Percentiles rank a stretch among this genome's conserved stretches.
These are phyloP conservation scores for Vigna unguiculata DNA, from an alignment of 306 rosid genomes.

Conservation along the genomic window DNA sequence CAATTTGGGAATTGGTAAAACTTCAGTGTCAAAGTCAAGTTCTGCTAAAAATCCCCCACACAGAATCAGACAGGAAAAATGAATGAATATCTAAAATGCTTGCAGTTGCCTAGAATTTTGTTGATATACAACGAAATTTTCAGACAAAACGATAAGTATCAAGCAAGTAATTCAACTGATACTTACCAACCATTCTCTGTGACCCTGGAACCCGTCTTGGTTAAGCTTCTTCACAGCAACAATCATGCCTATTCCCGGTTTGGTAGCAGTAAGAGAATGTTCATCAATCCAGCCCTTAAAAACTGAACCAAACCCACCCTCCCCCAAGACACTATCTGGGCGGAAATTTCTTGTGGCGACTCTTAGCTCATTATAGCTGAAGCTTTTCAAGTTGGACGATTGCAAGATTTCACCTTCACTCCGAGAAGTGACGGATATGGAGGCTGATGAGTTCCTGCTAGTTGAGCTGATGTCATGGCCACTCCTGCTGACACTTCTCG, in stretches of 20 bases:
- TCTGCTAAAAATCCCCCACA: background rate
- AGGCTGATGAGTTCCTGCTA: slow-evolving; percentile 70
- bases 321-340: slow-evolving; percentile 92
- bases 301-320: slow-evolving; percentile 98
- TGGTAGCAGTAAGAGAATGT: slow-evolving; percentile 70
- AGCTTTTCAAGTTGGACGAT: slow-evolving; percentile 72
- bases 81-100: slow-evolving; percentile 27
- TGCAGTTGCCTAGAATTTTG: slow-evolving; percentile 25
- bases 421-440: slow-evolving; percentile 68
- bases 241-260: slow-evolving; percentile 80
- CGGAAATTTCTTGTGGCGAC: slow-evolving; percentile 90
- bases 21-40: slow-evolving; percentile 31
- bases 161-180: slow-evolving; percentile 4
- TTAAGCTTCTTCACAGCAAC: slow-evolving; percentile 95
- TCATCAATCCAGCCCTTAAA: slow-evolving; percentile 96
- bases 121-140: slow-evolving; percentile 28
- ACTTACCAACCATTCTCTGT: slow-evolving; percentile 95
- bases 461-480: slow-evolving; percentile 55
- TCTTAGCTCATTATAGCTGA: slow-evolving; percentile 71
- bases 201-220: slow-evolving; percentile 92
- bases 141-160: background rate
- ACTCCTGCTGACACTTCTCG: slow-evolving; percentile 70
- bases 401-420: slow-evolving; percentile 86
- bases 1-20: slow-evolving; percentile 15
- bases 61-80: background rate